phyloP scores from a whole-genome alignment of 192 early-diverging fungal species.

The Spizellomyces sp. region DNA sequence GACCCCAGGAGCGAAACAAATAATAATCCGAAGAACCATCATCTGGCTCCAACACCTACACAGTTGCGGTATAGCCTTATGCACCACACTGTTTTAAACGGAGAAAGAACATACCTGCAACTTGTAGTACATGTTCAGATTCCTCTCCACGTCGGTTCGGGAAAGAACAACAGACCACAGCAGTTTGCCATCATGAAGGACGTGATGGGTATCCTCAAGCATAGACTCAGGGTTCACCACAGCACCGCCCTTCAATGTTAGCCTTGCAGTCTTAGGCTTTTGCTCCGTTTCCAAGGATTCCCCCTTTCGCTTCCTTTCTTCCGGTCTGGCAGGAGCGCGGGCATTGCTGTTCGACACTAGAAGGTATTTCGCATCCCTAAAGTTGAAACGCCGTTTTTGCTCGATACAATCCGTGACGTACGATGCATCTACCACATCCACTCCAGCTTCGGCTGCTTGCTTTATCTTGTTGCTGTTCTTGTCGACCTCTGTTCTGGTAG shows the following conservation, averaged over 20 bases:
- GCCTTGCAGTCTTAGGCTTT: constrained; percentile 4
- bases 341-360: neutral
- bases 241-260: constrained; percentile 25
- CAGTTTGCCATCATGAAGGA: neutral
- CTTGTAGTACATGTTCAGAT: constrained; percentile 28
- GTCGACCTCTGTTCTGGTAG: neutral
- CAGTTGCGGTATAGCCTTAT: neutral
- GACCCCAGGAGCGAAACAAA: constrained; percentile 30
- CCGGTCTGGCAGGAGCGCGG: neutral
- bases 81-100: neutral
- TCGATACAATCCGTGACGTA: constrained; percentile 28
- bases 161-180: constrained; percentile 19
- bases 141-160: constrained; percentile 10
- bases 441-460: neutral
- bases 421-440: constrained; percentile 18
- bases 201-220: constrained; percentile 23
- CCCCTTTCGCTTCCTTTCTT: constrained; percentile 3
- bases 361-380: constrained; percentile 13
- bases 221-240: constrained; percentile 17
- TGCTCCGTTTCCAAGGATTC: neutral
- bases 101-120: constrained; percentile 10
- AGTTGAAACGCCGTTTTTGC: constrained; percentile 12
- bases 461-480: constrained; percentile 11
- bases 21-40: neutral
- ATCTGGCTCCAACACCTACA: constrained; percentile 1